phyloP scores from a whole-genome alignment of 1,284 basidiomycete species.

The Flammula alnicola region DNA sequence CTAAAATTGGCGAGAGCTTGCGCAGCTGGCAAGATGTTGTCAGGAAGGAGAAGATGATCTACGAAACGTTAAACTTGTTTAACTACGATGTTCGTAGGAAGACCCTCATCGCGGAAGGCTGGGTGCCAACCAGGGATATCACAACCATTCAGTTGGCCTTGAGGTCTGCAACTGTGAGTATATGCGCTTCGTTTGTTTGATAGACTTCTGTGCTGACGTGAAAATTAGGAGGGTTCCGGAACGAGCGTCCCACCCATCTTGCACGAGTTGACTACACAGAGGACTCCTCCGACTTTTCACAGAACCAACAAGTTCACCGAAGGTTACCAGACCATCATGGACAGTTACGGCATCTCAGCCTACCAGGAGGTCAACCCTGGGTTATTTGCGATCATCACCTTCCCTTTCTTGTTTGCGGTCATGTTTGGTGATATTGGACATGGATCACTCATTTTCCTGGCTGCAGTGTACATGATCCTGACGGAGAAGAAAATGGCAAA shows the following conservation, averaged over 20 bases:
- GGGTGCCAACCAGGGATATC: slow-evolving; percentile 95
- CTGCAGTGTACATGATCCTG: slow-evolving; percentile 85
- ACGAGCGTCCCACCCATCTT: slow-evolving; percentile 92
- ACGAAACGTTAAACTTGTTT: slow-evolving; percentile 93
- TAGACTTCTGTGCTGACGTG: slow-evolving; percentile 6
- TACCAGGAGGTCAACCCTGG: slow-evolving; percentile 99
- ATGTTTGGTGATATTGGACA: slow-evolving; percentile 99
- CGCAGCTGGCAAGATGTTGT: slow-evolving; percentile 95
- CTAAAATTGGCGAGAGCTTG: slow-evolving; percentile 86
- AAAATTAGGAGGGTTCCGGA: slow-evolving; percentile 83
- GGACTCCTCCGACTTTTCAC: slow-evolving; percentile 95
- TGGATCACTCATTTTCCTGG: slow-evolving; percentile 82
- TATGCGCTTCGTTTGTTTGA: slow-evolving; percentile 2
- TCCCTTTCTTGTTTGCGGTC: slow-evolving; percentile 98
- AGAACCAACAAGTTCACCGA: slow-evolving; percentile 97
- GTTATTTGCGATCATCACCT: slow-evolving; percentile 91
- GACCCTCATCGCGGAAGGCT: slow-evolving; percentile 97
- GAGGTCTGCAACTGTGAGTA: slow-evolving; percentile 82
- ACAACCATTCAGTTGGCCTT: slow-evolving; percentile 87
- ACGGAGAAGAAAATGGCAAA: slow-evolving; percentile 84
- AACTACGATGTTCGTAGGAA: slow-evolving; percentile 94
- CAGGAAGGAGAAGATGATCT: slow-evolving; percentile 94
- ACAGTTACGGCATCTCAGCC: slow-evolving; percentile 93
- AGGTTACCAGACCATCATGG: slow-evolving; percentile 98
- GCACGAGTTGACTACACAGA: slow-evolving; percentile 88